Evolutionary conservation across 2,329 filamentous ascomycete genomes (phyloP), one percentile per base, ranked within the genome.

Genomic region (Penicillium frequentans): DNA sequence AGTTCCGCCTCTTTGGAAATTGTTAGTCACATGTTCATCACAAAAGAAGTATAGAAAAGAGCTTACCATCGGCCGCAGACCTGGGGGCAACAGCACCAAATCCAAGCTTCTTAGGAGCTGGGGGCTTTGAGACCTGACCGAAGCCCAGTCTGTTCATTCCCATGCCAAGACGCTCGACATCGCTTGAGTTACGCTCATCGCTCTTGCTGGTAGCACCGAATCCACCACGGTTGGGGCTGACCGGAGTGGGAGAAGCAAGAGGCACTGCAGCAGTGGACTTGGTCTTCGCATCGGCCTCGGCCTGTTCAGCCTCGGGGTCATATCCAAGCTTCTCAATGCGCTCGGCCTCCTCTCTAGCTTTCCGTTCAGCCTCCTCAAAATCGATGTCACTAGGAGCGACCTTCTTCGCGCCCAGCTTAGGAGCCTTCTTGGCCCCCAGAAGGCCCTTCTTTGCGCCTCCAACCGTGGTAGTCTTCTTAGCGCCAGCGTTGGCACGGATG

Each of bases 361-460:
- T 96, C 76, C 90, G 91, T 81, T 99, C 95, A 3, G 93, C 95
- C 74, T 93, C 95, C 63, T 99, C 95, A 69, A 99, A 99, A 78
- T 99, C 93, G 61, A 99, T 79, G 64, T 93, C 90, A 46, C 81
- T 84, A 31, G 79, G 79, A 3, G 83, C 85, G 33, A 96, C 85
- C 81, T 98, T 98, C 85, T 98, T 98, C 27, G 88, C 93, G 35
- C 93, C 95, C 11, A 98, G 83, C 79, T 96, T 96, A 45, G 84
- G 81, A 7, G 82, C 82, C 81, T 93, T 95, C 81, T 93, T 95
- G 31, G 89, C 89, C 57, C 90, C 90, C 24, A 96, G 83, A n/a
- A 97, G 87, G 68, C 90, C 81, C 79, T 96, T 96, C 76, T 90
- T 90, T 31, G 90, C 84, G 43, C 84, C 88, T 35, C 83, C 78